Conservation (phyloP, 495 filamentous ascomycete genomes). For the Penicillium egyptiacum region DNA sequence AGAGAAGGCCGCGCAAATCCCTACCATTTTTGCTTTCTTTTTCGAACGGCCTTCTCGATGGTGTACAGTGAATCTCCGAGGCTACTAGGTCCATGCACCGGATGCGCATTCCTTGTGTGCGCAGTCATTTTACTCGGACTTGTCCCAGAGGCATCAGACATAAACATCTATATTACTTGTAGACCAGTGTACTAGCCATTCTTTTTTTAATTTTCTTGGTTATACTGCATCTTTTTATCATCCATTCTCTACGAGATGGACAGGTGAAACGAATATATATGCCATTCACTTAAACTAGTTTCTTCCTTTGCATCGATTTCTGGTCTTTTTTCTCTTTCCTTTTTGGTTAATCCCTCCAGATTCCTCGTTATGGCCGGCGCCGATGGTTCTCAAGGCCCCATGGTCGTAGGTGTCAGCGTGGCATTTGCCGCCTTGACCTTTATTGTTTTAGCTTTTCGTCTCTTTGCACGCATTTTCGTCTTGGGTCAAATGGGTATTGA, state of each 20-base stretch:
- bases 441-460: conserved; percentile 34
- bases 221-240: neutral
- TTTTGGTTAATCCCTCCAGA: neutral
- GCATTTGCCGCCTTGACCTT: conserved; percentile 38
- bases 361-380: conserved; percentile 16
- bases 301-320: neutral
- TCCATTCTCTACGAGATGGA: neutral
- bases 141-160: conserved; percentile 1
- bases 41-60: neutral
- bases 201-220: conserved; percentile 1
- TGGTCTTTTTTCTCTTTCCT: neutral
- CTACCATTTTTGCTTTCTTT: conserved; percentile 3
- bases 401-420: conserved; percentile 32
- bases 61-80: conserved; percentile 11
- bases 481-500: conserved; percentile 36
- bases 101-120: conserved; percentile 6
- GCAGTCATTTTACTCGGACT: conserved; percentile 6
- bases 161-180: conserved; percentile 9
- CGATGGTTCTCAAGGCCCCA: conserved; percentile 33
- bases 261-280: conserved; percentile 5
- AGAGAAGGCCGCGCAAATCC: conserved; percentile 10
- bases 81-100: conserved; percentile 14
- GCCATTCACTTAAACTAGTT: neutral
- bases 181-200: conserved; percentile 3
- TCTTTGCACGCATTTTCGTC: conserved; percentile 40